These are phyloP conservation scores for Dioscorea dumetorum DNA, from an alignment of 106 monocot genomes.

Conservation along the genomic window DNA sequence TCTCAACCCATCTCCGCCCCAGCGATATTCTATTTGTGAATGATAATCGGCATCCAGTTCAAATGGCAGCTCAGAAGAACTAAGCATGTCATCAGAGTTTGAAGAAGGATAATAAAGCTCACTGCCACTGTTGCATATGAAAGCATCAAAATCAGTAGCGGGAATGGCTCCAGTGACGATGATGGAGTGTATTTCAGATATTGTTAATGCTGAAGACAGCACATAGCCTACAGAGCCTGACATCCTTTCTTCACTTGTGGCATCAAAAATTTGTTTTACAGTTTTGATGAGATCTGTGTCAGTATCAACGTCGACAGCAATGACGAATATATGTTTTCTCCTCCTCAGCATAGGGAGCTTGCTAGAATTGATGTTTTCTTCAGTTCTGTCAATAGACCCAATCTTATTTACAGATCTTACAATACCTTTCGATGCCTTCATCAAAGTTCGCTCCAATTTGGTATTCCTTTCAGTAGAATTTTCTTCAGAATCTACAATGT, in stretches of 20 bases:
- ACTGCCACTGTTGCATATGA: constrained; percentile 90
- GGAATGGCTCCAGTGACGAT: constrained; percentile 44
- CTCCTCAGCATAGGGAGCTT: constrained; percentile 66
- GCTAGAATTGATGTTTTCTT: constrained; percentile 19
- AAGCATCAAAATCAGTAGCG: constrained; percentile 88
- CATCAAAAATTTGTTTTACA: constrained; percentile 46
- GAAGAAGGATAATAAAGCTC: constrained; percentile 80
- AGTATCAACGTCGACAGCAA: constrained; percentile 66
- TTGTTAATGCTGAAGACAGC: constrained; percentile 65
- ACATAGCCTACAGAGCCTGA: constrained; percentile 64
- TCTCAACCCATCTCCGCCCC: constrained; percentile 94
- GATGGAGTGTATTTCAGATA: constrained; percentile 67
- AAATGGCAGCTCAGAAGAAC: constrained; percentile 59
- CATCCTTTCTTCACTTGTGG: constrained; percentile 24
- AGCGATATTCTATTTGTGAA: constrained; percentile 88
- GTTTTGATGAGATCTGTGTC: constrained; percentile 37
- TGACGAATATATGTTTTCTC: constrained; percentile 70
- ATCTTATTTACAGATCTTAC: constrained; percentile 28
- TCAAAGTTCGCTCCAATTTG: constrained; percentile 38
- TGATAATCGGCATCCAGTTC: constrained; percentile 81
- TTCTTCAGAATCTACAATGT: constrained; percentile 31
- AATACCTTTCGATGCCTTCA: constrained; percentile 45
- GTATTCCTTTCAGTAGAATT: constrained; percentile 15
- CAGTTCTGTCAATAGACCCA: constrained; percentile 38
- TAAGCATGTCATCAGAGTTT: constrained; percentile 49